Percentiles rank a stretch among this genome's conserved stretches.
Conservation (phyloP, 208 protist genomes). For the Blechomonas ayalai region DNA sequence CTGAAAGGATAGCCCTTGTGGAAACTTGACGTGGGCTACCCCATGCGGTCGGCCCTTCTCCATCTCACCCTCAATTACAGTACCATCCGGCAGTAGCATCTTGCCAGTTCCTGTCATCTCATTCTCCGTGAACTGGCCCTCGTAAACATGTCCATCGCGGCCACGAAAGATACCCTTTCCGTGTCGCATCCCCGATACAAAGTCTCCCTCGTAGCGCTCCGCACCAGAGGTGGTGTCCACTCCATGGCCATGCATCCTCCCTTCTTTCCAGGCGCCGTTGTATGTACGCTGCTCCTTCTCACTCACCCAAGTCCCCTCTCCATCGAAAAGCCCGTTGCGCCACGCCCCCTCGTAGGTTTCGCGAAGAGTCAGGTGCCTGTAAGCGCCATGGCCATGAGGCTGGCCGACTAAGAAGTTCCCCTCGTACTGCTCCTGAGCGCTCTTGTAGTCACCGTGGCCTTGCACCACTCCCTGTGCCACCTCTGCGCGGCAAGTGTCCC, state of each 20-base stretch:
- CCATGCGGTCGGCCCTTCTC: conserved; percentile 38
- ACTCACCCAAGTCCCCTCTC: conserved; percentile 34
- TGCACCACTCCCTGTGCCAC: conserved; percentile 28
- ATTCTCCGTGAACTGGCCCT: conserved; percentile 58
- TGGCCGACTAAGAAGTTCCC: conserved; percentile 44
- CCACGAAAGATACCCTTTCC: conserved; percentile 4
- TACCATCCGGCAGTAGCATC: conserved; percentile 49
- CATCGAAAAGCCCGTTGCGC: conserved; percentile 43
- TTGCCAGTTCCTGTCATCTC: conserved; percentile 37
- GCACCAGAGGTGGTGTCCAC: conserved; percentile 13
- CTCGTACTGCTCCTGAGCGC: conserved; percentile 31
- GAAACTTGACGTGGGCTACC: conserved; percentile 12
- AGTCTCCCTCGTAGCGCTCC: conserved; percentile 9
- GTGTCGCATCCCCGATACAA: background rate
- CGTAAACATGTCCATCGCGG: conserved; percentile 23
- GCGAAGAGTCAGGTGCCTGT: conserved; percentile 16
- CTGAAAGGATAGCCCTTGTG: conserved; percentile 19
- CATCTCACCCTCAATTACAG: conserved; percentile 63
- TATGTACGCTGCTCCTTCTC: conserved; percentile 13
- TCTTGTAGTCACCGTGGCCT: conserved; percentile 38
- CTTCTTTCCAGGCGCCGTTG: conserved; percentile 47
- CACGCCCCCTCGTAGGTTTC: conserved; percentile 55
- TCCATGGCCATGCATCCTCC: conserved; percentile 40
- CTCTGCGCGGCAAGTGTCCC: conserved; percentile 47
- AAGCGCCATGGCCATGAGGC: conserved; percentile 36